phyloP scores from a whole-genome alignment of 768 basidiomycete species.

The Russula abietina region DNA sequence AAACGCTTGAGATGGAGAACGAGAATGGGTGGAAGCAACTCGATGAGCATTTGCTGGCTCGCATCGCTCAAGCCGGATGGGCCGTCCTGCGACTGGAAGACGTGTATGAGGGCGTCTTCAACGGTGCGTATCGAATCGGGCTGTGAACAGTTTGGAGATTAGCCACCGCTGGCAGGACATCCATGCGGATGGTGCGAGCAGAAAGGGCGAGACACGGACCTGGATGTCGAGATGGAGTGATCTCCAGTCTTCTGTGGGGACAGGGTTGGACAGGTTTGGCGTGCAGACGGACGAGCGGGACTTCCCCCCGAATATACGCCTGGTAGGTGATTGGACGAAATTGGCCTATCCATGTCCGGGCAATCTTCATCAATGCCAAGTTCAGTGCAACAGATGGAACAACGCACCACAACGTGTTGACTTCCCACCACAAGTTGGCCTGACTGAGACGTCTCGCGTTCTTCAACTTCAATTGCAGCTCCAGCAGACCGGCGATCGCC shows the following conservation, averaged over 20 bases:
- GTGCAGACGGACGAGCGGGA: slow-evolving; percentile 76
- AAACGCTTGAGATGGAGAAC: slow-evolving; percentile 86
- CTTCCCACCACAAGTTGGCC: not conserved
- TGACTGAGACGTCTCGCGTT: not conserved
- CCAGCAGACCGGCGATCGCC: not conserved
- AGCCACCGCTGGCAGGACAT: not conserved
- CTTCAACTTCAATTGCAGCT: not conserved
- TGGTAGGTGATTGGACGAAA: not conserved
- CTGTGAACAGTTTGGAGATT: slow-evolving; percentile 35
- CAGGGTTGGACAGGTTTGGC: slow-evolving; percentile 77
- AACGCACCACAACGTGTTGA: not conserved
- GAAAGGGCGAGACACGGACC: slow-evolving; percentile 34
- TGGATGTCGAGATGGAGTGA: slow-evolving; percentile 81
- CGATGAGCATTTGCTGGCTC: slow-evolving; percentile 65
- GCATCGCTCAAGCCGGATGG: slow-evolving; percentile 48
- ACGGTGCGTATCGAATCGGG: slow-evolving; percentile 70
- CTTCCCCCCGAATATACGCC: not conserved
- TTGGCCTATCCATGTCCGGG: not conserved
- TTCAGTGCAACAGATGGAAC: not conserved
- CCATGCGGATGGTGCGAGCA: too few relatives aligned
- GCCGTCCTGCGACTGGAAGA: slow-evolving; percentile 72
- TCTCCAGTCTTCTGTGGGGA: slow-evolving; percentile 82
- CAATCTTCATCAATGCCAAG: not conserved
- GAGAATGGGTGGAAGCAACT: slow-evolving; percentile 74
- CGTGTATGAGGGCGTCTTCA: slow-evolving; percentile 72